Percentiles rank a stretch among this genome's conserved stretches.
Conservation (phyloP, 2,329 filamentous ascomycete species). For the Zelopaecilomyces penicillatus region DNA sequence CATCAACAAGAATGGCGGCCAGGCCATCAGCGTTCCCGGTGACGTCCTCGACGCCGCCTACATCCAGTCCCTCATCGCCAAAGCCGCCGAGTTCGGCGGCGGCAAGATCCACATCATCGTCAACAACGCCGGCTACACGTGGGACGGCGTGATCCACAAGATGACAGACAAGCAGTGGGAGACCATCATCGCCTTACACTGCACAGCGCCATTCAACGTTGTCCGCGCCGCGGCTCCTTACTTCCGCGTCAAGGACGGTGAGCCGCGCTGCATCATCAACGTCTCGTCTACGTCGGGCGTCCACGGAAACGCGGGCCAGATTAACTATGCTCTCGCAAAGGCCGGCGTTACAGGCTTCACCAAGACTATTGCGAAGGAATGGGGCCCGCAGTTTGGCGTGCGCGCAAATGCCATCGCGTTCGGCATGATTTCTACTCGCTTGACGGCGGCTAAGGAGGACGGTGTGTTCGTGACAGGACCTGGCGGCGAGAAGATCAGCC, state of each 20-base stretch:
- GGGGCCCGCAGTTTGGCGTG: constrained; percentile 77
- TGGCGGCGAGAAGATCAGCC: constrained; percentile 63
- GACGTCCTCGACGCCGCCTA: constrained; percentile 68
- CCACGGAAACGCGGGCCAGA: constrained; percentile 83
- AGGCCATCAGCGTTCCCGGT: constrained; percentile 65
- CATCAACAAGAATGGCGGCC: constrained; percentile 60
- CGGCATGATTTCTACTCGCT: constrained; percentile 68
- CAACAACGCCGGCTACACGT: constrained; percentile 88
- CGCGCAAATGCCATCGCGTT: constrained; percentile 79
- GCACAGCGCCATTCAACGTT: constrained; percentile 78
- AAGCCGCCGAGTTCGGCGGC: constrained; percentile 68
- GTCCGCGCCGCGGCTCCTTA: constrained; percentile 73
- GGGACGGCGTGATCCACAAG: constrained; percentile 90
- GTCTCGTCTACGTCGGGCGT: constrained; percentile 75
- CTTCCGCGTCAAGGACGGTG: constrained; percentile 79
- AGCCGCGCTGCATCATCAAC: constrained; percentile 71
- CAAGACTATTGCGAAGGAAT: constrained; percentile 87
- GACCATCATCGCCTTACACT: constrained; percentile 75
- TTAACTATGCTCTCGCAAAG: constrained; percentile 82
- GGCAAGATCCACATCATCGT: constrained; percentile 89
- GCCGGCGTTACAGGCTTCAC: constrained; percentile 75
- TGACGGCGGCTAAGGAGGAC: constrained; percentile 78
- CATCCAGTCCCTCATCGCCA: constrained; percentile 61
- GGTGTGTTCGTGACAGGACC: constrained; percentile 72
- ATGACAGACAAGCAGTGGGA: constrained; percentile 90